phyloP scores from a whole-genome alignment of 2,329 filamentous ascomycete species.

The Epichloe scottii region DNA sequence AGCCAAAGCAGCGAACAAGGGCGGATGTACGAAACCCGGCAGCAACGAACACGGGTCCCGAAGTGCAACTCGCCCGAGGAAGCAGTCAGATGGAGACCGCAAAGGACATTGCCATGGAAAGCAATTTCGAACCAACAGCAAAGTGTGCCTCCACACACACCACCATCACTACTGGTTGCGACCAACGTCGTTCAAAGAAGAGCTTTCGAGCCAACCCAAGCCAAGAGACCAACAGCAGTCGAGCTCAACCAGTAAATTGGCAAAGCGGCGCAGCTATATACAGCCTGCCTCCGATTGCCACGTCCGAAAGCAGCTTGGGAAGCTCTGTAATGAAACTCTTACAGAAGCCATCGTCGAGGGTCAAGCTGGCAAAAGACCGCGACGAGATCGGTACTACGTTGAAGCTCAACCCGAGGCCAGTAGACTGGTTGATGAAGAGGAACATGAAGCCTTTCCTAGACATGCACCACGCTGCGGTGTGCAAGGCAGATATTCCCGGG shows the following conservation, averaged over 20 bases:
- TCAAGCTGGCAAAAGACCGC: slow-evolving; percentile 7
- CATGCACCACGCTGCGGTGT: not conserved
- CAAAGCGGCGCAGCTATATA: slow-evolving; percentile 10
- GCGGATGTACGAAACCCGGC: no score
- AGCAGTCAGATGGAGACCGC: not conserved
- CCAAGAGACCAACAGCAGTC: not conserved
- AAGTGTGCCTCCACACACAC: slow-evolving; percentile 43
- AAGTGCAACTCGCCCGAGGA: not conserved
- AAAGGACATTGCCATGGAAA: not conserved
- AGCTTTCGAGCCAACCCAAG: not conserved
- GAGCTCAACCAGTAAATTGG: not conserved
- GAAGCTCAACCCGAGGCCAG: slow-evolving; percentile 7
- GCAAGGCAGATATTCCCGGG: not conserved
- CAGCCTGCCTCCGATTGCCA: slow-evolving; percentile 12
- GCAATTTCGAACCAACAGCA: not conserved
- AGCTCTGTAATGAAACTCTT: slow-evolving; percentile 10
- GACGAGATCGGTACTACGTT: slow-evolving; percentile 20
- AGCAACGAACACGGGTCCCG: not conserved
- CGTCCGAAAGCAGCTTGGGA: slow-evolving; percentile 9
- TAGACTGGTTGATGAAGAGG: slow-evolving; percentile 6
- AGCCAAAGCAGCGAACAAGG: not conserved
- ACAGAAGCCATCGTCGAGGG: slow-evolving; percentile 17
- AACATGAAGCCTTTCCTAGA: not conserved
- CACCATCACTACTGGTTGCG: slow-evolving; percentile 50
- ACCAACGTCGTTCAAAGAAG: slow-evolving; percentile 14